Conservation (phyloP, 2,329 filamentous ascomycete species). For the Colletotrichum acutatum region DNA sequence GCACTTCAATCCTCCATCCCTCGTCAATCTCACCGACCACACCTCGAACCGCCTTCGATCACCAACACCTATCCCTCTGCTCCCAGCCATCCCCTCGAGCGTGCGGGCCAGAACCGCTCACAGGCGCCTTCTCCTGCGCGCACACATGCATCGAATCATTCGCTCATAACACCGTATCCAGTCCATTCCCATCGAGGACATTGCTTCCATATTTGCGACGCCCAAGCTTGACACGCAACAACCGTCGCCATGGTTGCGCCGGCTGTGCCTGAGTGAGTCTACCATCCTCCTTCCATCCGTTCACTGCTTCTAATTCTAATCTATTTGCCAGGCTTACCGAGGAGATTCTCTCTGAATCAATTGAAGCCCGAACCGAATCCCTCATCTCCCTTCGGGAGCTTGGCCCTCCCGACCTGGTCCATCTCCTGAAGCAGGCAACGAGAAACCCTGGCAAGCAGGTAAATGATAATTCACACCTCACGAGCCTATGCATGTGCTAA, state of each 20-base stretch:
- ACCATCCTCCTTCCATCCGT: slow-evolving; percentile 5
- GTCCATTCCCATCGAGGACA: not conserved
- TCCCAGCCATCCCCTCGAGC: slow-evolving; percentile 20
- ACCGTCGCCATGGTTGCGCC: slow-evolving; percentile 73
- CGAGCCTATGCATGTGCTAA: slow-evolving; percentile 32
- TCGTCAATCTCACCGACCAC: slow-evolving; percentile 30
- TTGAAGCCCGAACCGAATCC: slow-evolving; percentile 92
- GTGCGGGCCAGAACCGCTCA: not conserved
- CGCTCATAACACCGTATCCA: slow-evolving; percentile 25
- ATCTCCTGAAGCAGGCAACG: slow-evolving; percentile 82
- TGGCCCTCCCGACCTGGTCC: slow-evolving; percentile 94
- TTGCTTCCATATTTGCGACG: not conserved
- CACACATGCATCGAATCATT: slow-evolving; percentile 12
- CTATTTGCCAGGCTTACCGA: slow-evolving; percentile 80
- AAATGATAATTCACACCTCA: slow-evolving; percentile 25
- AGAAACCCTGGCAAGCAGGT: slow-evolving; percentile 69
- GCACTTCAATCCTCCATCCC: slow-evolving; percentile 18
- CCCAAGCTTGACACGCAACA: slow-evolving; percentile 22
- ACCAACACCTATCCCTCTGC: slow-evolving; percentile 17
- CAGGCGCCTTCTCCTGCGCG: not conserved
- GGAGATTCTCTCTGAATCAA: slow-evolving; percentile 89
- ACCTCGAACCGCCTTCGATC: slow-evolving; percentile 7
- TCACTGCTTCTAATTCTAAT: slow-evolving; percentile 36
- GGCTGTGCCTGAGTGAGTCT: slow-evolving; percentile 78
- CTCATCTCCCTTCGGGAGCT: slow-evolving; percentile 89